Conservation (phyloP, 768 basidiomycete species). For the Cyclocybe cylindracea region DNA sequence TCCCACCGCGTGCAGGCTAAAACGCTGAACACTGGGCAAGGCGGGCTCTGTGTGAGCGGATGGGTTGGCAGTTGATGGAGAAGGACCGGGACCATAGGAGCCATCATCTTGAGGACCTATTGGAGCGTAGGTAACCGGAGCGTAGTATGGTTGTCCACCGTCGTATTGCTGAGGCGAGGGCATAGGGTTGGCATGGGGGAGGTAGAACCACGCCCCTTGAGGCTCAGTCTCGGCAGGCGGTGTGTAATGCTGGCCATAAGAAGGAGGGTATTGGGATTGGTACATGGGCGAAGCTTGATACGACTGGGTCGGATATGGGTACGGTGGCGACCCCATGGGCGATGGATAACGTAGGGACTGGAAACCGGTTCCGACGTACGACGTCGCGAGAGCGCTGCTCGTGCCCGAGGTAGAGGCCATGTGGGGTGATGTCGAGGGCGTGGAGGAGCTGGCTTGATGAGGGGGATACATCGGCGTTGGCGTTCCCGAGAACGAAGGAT, state of each 20-base stretch:
- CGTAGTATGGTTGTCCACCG: conserved; percentile 27
- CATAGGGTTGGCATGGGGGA: conserved; percentile 30
- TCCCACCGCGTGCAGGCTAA: background rate
- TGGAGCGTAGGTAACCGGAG: conserved; percentile 28
- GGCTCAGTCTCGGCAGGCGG: conserved; percentile 34
- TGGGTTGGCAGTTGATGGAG: conserved; percentile 1
- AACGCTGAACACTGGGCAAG: background rate
- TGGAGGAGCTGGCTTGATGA: conserved; percentile 22
- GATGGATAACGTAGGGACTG: conserved; percentile 37
- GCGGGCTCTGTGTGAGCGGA: conserved; percentile 2
- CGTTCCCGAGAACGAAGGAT: conserved; percentile 22
- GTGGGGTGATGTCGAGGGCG: conserved; percentile 25
- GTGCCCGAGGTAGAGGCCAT: conserved; percentile 21
- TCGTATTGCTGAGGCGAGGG: conserved; percentile 27
- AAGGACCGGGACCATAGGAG: conserved; percentile 8
- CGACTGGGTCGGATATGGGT: conserved; percentile 35
- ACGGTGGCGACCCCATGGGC: conserved; percentile 30
- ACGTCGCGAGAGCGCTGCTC: conserved; percentile 24
- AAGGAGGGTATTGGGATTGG: conserved; percentile 35
- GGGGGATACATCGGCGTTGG: conserved; percentile 26
- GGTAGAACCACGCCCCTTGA: conserved; percentile 58
- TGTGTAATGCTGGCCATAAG: conserved; percentile 36
- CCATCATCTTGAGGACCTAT: conserved; percentile 24
- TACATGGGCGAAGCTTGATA: conserved; percentile 34
- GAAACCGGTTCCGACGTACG: conserved; percentile 27